A percentile compares a stretch with the other conserved stretches of the same genome.
Evolutionary conservation across 2,329 filamentous ascomycete species (phyloP).

Genomic region (Scopulariopsis brevicaulis): DNA sequence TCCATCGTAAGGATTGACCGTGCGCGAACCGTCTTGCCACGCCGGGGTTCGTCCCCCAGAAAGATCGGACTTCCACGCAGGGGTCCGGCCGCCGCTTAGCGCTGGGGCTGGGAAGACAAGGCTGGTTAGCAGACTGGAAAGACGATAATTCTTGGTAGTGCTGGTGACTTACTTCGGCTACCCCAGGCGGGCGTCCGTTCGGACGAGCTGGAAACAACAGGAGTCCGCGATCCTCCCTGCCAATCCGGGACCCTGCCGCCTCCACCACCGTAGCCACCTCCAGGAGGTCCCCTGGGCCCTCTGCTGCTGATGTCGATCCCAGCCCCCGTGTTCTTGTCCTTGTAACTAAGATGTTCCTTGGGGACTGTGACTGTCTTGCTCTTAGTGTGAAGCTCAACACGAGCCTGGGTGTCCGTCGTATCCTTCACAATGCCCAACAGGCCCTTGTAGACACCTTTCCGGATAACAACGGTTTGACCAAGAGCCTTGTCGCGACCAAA

Average conservation of each 20-base stretch:
- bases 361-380: slow-evolving; percentile 80
- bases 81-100: slow-evolving; percentile 44
- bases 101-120: slow-evolving; percentile 33
- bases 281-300: slow-evolving; percentile 23
- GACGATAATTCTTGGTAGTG: neutral
- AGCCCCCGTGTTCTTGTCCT: slow-evolving; percentile 71
- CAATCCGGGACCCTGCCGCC: slow-evolving; percentile 42
- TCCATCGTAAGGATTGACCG: slow-evolving; percentile 61
- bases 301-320: slow-evolving; percentile 58
- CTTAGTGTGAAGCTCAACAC: slow-evolving; percentile 90
- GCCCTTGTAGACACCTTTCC: slow-evolving; percentile 83
- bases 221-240: slow-evolving; percentile 58
- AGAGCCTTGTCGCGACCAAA: slow-evolving; percentile 76
- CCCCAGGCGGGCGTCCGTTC: slow-evolving; percentile 73
- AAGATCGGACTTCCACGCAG: slow-evolving; percentile 48
- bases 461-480: slow-evolving; percentile 83
- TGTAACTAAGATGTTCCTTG: slow-evolving; percentile 73
- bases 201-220: slow-evolving; percentile 44
- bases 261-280: slow-evolving; percentile 30
- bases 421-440: slow-evolving; percentile 93
- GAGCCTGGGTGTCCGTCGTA: slow-evolving; percentile 72
- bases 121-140: neutral
- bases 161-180: slow-evolving; percentile 46
- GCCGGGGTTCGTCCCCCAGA: slow-evolving; percentile 55
- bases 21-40: slow-evolving; percentile 58